These are phyloP conservation scores for Eutrema japonicum DNA, from an alignment of 345 rosid genomes.

Conservation along the genomic window DNA sequence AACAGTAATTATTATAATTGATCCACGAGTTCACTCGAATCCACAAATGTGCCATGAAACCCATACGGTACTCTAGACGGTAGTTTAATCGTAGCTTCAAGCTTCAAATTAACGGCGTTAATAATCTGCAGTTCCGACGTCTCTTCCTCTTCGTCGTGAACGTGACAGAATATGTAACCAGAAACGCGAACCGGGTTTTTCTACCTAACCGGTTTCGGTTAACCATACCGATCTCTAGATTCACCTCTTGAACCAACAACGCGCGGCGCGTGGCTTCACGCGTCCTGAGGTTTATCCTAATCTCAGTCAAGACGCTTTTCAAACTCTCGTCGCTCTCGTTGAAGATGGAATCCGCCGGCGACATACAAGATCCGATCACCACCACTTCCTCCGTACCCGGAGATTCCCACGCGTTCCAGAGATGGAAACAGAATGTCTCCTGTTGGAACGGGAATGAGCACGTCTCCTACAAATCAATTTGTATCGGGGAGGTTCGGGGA, in stretches of 20 bases:
- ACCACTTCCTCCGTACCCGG: constrained; percentile 78
- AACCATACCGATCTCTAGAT: constrained; percentile 97
- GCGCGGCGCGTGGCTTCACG: constrained; percentile 74
- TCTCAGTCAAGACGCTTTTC: constrained; percentile 72
- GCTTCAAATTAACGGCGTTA: constrained; percentile 60
- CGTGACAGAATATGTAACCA: constrained; percentile 70
- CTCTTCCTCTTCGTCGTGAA: constrained; percentile 76
- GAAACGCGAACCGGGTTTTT: constrained; percentile 71
- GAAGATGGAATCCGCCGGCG: constrained; percentile 94
- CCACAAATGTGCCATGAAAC: constrained; percentile 89
- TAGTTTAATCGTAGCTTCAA: constrained; percentile 74
- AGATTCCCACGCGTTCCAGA: constrained; percentile 98
- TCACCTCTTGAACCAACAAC: constrained; percentile 56
- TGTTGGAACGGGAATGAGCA: no score
- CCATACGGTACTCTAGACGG: constrained; percentile 96
- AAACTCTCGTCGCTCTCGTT: constrained; percentile 83
- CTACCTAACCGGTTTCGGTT: constrained; percentile 77
- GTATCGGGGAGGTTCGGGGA: no score
- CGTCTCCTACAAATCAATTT: no score
- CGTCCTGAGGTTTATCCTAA: constrained; percentile 73
- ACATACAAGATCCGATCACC: constrained; percentile 95
- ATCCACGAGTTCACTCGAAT: constrained; percentile 58
- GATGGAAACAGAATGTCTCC: constrained; percentile 85
- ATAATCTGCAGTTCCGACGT: constrained; percentile 84
- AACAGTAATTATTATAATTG: constrained; percentile 49